Evolutionary conservation across 495 filamentous ascomycete species (phyloP).

Genomic region (Penicillium dipodomyicola): DNA sequence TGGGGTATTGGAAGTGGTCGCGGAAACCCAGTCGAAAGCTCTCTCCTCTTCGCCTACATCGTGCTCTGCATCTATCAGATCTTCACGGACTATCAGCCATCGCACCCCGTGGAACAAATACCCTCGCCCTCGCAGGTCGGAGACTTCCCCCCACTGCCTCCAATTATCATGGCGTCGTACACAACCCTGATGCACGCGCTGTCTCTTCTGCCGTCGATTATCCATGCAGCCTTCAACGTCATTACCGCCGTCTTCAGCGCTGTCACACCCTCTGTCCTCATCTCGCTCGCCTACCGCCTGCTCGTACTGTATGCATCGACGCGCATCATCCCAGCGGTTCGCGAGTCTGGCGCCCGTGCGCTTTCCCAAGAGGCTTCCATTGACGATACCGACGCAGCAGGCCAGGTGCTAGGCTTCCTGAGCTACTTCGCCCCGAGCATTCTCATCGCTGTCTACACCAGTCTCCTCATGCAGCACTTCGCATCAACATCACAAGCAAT

Average conservation of each 20-base stretch:
- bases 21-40: conserved; percentile 94
- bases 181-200: conserved; percentile 84
- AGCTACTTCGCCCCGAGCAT: conserved; percentile 93
- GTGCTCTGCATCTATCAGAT: conserved; percentile 98
- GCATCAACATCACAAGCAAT: conserved; percentile 62
- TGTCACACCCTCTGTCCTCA: conserved; percentile 91
- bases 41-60: conserved; percentile 92
- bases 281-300: conserved; percentile 86
- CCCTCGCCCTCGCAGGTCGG: conserved; percentile 56
- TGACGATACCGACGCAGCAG: conserved; percentile 80
- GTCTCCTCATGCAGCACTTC: conserved; percentile 92
- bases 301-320: conserved; percentile 93
- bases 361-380: conserved; percentile 78
- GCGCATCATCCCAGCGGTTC: conserved; percentile 92
- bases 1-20: conserved; percentile 94
- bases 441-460: conserved; percentile 94
- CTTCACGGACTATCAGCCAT: conserved; percentile 95
- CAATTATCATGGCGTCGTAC: conserved; percentile 98
- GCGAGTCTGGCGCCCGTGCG: conserved; percentile 77
- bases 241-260: conserved; percentile 86
- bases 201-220: conserved; percentile 74
- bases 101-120: conserved; percentile 55
- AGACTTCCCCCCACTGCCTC: conserved; percentile 90
- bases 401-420: conserved; percentile 72
- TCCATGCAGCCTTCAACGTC: conserved; percentile 82